Evolutionary conservation across 2,329 filamentous ascomycete species (phyloP), one percentile per base, ranked within the genome.

Genomic region (Beauveria sp.): DNA sequence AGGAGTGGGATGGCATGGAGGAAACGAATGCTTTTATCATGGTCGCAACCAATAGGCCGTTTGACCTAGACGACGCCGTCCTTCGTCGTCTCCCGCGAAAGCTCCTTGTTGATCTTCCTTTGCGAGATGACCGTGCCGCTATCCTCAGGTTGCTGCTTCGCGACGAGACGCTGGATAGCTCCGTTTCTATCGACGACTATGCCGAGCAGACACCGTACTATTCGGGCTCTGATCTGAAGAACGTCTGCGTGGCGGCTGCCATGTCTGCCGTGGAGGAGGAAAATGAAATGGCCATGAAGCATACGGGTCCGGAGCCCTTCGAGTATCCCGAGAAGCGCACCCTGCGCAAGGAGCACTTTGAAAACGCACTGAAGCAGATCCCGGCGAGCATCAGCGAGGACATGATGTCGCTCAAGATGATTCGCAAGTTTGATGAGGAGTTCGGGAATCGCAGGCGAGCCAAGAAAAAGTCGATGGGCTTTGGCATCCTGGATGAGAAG

Each of bases 41-140:
- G 92, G 92, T 98, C 0, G 93, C 95, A 30, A 98, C 93, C 9
- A 98, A 99, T 73, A 83, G 93, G 10, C 95, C 95, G 0, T 97
- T 96, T 69, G 95, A 98, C 70, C 84, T 99, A 1, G 95, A 99
- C 69, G 90, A 95, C 67, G 90, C 90, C 10, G 89, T 95, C 10
- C 80, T 95, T 51, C 82, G 90, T n/a, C 82, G 90, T 14, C 77
- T 93, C 24, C 90, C 90, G 2, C 80, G 90, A 59, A 83, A 88
- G 47, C 77, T 93, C 42, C 79, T 93, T 0, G 83, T 93, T 46
- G 90, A 93, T 69, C 77, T 93, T 6, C 90, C 90, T 0, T 79
- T 86, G 1, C 80, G 86, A 65, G 74, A 77, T 4, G 89, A 91
- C 72, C 80, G 88, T 28, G 80, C 84, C 38, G 82, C 84, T 30